Conservation (phyloP, 192 early-diverging fungal genomes). For the Coemansia sp. region DNA sequence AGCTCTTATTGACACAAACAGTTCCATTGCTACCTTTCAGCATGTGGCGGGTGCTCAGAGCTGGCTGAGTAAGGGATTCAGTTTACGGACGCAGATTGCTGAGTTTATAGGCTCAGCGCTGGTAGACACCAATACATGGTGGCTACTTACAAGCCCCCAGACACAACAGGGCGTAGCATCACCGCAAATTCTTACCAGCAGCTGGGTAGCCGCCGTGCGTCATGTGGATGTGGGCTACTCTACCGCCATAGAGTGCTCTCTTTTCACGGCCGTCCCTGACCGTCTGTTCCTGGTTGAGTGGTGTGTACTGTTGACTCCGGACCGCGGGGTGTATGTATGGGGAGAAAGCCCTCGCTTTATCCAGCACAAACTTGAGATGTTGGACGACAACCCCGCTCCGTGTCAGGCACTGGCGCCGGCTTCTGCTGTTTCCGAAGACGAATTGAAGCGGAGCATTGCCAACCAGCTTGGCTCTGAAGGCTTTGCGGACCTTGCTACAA, state of each 20-base stretch:
- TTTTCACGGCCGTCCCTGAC: conserved; percentile 19
- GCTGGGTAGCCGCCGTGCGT: conserved; percentile 41
- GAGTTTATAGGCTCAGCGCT: conserved; percentile 51
- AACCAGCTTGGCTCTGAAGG: conserved; percentile 15
- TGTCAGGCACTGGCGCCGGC: conserved; percentile 33
- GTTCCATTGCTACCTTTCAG: conserved; percentile 35
- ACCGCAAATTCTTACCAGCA: conserved; percentile 35
- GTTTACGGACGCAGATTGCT: conserved; percentile 35
- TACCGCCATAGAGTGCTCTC: conserved; percentile 29
- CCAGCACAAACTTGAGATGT: conserved; percentile 8
- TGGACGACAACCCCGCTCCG: conserved; percentile 24
- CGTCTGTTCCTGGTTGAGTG: conserved; percentile 23
- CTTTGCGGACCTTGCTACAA: conserved; percentile 5
- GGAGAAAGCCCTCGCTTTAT: conserved; percentile 9
- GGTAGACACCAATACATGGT: conserved; percentile 43
- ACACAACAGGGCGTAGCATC: conserved; percentile 10
- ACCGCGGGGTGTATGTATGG: conserved; percentile 39
- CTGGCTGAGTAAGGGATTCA: conserved; percentile 41
- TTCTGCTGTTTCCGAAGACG: conserved; percentile 13
- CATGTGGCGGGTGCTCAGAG: conserved; percentile 30
- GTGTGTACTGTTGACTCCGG: conserved; percentile 39
- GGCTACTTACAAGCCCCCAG: conserved; percentile 37
- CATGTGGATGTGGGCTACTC: conserved; percentile 51
- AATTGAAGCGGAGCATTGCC: conserved; percentile 18
- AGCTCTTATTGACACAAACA: conserved; percentile 23